Base-by-base conservation (phyloP, 306 rosid genomes). In the Cotoneaster glaucophyllus region DNA sequence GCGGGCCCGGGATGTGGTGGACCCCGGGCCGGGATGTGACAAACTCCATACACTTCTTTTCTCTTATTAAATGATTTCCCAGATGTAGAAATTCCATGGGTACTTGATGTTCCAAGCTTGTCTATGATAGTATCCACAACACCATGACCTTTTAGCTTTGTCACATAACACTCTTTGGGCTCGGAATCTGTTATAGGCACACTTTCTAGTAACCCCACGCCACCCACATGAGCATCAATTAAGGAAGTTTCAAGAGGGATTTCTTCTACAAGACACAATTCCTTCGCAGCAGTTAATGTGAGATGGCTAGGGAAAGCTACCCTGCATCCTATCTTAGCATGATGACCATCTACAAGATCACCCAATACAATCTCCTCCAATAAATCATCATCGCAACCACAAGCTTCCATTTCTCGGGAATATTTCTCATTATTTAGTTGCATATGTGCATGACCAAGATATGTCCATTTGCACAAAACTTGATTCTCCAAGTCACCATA, bases 171-270 rank as follows among this genome's bases (percentile, higher is more conserved):
- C 26, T 25, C 97, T 88, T 82, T 77, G 79, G 82, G 76, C 50
- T 74, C 85, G 75, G 83, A 78, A 75, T 85, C 88, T 69, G 81
- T 81, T 13, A 61, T 71, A 45, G 88, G 91, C 62, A 84, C 86
- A 74, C 98, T 88, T 92, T 90, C 98, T 85, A 92, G 86, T 69
- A 88, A 93, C 76, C 97, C 98, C 80, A 94, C 97, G 19, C 96
- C 98, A 84, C 98, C 97, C 41, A 97, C 98, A 84, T 94, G 97
- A 86, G 98, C 98, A 84, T 94, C 98, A 76, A 94, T 92, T 61
- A 92, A 77, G 31, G 97, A 92, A 69, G 96, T 89, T 78, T 95
- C 98, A 77, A 94, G 97, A 73, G 97, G 97, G 80, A 90, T 92
- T 62, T 97, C 97, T 45, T 92, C 82, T 73, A 88, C 77, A 74